Evolutionary conservation across 2,329 filamentous ascomycete genomes (phyloP).

Genomic region (Colletotrichum orchidophilum): DNA sequence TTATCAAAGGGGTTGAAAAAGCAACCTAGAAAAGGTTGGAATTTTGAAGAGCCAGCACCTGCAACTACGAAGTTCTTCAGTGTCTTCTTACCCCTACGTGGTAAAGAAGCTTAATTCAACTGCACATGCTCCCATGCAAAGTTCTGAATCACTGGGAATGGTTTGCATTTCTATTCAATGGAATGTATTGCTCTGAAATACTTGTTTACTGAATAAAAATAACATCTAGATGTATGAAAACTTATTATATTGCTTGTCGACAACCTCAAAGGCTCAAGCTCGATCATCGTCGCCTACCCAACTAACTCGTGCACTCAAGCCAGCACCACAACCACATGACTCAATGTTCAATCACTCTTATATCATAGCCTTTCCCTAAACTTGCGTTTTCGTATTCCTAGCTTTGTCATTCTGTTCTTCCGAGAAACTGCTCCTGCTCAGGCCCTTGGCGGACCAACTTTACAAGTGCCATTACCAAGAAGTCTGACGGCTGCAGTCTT

Average conservation of each 20-base stretch:
- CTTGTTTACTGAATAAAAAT: too few relatives aligned
- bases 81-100: neutral
- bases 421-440: neutral
- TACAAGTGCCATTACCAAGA: neutral
- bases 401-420: neutral
- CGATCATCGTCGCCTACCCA: neutral
- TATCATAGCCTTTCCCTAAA: neutral
- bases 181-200: too few relatives aligned
- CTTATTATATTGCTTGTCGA: neutral
- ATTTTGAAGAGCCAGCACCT: neutral
- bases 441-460: neutral
- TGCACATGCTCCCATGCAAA: too few relatives aligned
- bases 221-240: too few relatives aligned
- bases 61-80: neutral
- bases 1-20: constrained; percentile 36
- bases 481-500: too few relatives aligned
- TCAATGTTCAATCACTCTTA: too few relatives aligned
- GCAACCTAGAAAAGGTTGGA: neutral
- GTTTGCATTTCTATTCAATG: neutral
- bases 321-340: too few relatives aligned
- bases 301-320: too few relatives aligned
- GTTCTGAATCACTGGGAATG: neutral
- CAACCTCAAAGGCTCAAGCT: neutral
- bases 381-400: neutral
- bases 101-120: neutral